A percentile compares a stretch with the other conserved stretches of the same genome.
These are phyloP conservation scores for Daldinia loculata DNA, from an alignment of 495 filamentous ascomycete species.

Conservation along the genomic window DNA sequence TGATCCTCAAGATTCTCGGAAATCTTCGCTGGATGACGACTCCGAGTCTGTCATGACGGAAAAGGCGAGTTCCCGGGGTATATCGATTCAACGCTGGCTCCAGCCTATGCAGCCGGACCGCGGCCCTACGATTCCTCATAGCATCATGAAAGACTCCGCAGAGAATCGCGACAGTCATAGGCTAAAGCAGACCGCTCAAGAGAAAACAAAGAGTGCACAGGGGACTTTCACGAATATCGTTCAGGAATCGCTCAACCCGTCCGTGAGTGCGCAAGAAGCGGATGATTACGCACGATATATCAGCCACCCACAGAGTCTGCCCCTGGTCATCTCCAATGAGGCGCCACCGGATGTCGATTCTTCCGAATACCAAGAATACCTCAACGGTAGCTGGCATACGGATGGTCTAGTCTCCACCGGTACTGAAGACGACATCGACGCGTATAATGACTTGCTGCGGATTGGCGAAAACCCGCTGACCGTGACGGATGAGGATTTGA, in stretches of 20 bases:
- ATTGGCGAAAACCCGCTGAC: constrained; percentile 84
- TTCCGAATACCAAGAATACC: constrained; percentile 78
- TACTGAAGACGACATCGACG: constrained; percentile 72
- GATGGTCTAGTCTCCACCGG: constrained; percentile 46
- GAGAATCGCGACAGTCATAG: constrained; percentile 41
- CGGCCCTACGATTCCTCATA: constrained; percentile 49
- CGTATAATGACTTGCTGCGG: constrained; percentile 77
- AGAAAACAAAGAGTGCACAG: constrained; percentile 77
- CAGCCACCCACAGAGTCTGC: constrained; percentile 86
- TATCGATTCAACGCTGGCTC: constrained; percentile 63
- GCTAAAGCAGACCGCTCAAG: constrained; percentile 56
- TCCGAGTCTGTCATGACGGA: constrained; percentile 48
- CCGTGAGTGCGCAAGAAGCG: constrained; percentile 74
- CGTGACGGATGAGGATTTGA: constrained; percentile 82
- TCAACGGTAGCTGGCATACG: constrained; percentile 62
- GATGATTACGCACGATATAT: constrained; percentile 93
- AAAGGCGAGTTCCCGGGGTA: constrained; percentile 48
- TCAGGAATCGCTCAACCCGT: constrained; percentile 78
- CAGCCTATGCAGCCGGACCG: constrained; percentile 53
- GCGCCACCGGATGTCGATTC: constrained; percentile 59
- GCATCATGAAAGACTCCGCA: constrained; percentile 57
- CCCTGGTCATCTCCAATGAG: constrained; percentile 83
- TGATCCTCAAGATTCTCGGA: constrained; percentile 58
- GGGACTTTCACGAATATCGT: constrained; percentile 90
- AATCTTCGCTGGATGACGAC: constrained; percentile 48